A percentile compares a stretch with the other conserved stretches of the same genome.
phyloP scores from a whole-genome alignment of 345 rosid species.

The Eucalyptus dawsonii region DNA sequence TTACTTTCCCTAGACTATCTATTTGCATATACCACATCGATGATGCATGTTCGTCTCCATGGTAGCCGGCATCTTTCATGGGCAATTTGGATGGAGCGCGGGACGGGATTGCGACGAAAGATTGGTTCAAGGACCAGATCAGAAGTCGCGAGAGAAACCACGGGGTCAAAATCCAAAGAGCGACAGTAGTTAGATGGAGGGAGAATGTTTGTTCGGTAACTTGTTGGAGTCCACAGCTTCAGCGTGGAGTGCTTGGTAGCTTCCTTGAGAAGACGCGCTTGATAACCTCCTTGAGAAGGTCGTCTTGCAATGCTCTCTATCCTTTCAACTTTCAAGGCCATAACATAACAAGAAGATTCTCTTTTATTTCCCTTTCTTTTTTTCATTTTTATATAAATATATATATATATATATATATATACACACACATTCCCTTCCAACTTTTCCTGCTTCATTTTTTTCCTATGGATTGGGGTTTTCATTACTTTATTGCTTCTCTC shows the following conservation, averaged over 20 bases:
- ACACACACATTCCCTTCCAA: neutral
- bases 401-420: too few species aligned
- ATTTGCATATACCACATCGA: neutral
- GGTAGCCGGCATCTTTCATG: neutral
- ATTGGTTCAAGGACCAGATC: neutral
- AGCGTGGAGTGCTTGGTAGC: neutral
- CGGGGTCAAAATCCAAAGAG: neutral
- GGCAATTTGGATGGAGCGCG: neutral
- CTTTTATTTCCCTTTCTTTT: neutral
- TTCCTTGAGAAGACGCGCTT: neutral
- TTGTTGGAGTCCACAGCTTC: neutral
- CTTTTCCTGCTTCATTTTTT: neutral
- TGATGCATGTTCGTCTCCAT: neutral
- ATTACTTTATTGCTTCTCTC: neutral
- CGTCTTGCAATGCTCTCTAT: too few species aligned
- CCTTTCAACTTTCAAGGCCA: neutral
- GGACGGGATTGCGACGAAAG: neutral
- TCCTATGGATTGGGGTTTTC: neutral
- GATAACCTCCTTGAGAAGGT: neutral
- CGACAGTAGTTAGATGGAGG: accelerated
- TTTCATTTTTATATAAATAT: too few species aligned
- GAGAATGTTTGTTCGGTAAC: neutral
- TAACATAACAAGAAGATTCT: neutral
- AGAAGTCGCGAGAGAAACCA: neutral
- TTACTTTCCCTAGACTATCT: neutral